Evolutionary conservation across 805 yeast species (phyloP).

Genomic region (Blastobotrys parvus): DNA sequence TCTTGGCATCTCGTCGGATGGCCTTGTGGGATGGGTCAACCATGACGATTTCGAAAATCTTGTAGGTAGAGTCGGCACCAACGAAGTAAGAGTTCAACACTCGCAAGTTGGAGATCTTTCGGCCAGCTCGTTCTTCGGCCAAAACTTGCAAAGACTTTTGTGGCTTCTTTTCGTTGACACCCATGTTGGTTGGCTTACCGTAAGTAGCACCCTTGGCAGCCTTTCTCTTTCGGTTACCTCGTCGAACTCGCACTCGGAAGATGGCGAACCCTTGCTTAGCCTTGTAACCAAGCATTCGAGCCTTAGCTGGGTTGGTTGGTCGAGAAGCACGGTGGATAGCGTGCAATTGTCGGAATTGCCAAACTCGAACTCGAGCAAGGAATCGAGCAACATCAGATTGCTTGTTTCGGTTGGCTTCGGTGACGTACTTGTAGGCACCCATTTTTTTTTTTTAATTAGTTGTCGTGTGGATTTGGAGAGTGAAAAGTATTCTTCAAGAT

Average conservation of each 20-base stretch:
- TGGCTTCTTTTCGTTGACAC: conserved; percentile 98
- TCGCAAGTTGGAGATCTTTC: conserved; percentile 98
- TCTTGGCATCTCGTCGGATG: conserved; percentile 95
- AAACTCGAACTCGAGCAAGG: conserved; percentile 98
- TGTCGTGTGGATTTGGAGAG: conserved; percentile 3
- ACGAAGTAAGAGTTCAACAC: conserved; percentile 99
- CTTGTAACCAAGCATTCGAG: conserved; percentile 99
- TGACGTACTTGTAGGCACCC: conserved; percentile 99
- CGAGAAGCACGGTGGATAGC: conserved; percentile 98
- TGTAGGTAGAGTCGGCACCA: conserved; percentile 99
- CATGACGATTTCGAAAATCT: conserved; percentile 96
- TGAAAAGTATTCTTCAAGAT: neutral
- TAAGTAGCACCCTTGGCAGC: conserved; percentile 99
- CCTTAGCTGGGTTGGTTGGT: conserved; percentile 99
- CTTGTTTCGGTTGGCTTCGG: conserved; percentile 99
- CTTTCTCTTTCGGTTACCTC: conserved; percentile 99
- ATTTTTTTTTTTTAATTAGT: conserved; percentile 26
- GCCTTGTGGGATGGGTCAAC: conserved; percentile 98
- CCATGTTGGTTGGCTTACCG: conserved; percentile 99
- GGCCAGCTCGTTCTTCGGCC: conserved; percentile 99
- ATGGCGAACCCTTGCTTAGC: conserved; percentile 99
- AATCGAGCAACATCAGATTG: conserved; percentile 99
- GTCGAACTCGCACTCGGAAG: conserved; percentile 98
- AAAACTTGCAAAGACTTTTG: conserved; percentile 96
- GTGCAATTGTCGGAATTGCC: conserved; percentile 99